phyloP scores from a whole-genome alignment of 805 yeast species.

The Saturnispora kantuleensis region DNA sequence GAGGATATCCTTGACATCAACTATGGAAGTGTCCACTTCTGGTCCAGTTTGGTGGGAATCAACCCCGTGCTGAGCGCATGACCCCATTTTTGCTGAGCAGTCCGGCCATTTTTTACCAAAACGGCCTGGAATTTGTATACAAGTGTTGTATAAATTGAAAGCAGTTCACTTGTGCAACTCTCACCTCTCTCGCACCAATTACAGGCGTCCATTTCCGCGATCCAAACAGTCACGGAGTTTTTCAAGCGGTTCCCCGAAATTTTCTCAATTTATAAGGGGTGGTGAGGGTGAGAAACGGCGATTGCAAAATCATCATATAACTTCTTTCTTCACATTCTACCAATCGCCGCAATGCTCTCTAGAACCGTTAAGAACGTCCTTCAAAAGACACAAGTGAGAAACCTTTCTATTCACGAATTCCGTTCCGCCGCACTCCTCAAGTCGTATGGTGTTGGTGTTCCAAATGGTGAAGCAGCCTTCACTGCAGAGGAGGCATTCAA shows the following conservation, averaged over 20 bases:
- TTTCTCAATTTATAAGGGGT: neutral
- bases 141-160: too few species aligned
- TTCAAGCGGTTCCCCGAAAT: slow-evolving; percentile 2
- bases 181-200: too few species aligned
- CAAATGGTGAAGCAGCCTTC: slow-evolving; percentile 83
- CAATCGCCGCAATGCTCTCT: slow-evolving; percentile 2
- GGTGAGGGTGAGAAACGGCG: too few species aligned
- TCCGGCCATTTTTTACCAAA: too few species aligned
- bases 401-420: slow-evolving; percentile 87
- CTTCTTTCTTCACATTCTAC: neutral
- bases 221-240: slow-evolving; percentile 14
- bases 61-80: neutral
- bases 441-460: slow-evolving; percentile 79
- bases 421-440: slow-evolving; percentile 85
- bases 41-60: neutral
- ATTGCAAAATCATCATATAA: neutral
- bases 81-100: neutral
- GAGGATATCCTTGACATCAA: slow-evolving; percentile 7
- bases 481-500: slow-evolving; percentile 82
- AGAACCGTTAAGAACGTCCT: slow-evolving; percentile 1
- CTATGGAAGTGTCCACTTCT: slow-evolving; percentile 1
- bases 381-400: slow-evolving; percentile 36
- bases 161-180: too few species aligned
- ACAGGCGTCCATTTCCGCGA: too few species aligned
- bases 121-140: too few species aligned